Conservation (phyloP, 805 yeast species). For the Pichia ethanolica region DNA sequence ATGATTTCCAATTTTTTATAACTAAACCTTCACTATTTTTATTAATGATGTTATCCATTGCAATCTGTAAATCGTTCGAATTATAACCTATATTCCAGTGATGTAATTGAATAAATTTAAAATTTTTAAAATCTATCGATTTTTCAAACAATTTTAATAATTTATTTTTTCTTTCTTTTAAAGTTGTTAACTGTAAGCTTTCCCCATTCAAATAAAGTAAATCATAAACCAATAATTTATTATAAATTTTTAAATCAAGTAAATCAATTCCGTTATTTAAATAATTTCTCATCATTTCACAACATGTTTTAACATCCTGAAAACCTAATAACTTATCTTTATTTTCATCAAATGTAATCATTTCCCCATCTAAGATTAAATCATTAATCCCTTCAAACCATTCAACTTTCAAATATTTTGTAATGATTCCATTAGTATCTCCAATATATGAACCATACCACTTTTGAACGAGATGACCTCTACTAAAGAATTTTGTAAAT, state of each 20-base stretch:
- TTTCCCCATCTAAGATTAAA: constrained; percentile 79
- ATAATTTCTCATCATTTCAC: not conserved
- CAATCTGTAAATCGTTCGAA: constrained; percentile 42
- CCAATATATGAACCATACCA: constrained; percentile 11
- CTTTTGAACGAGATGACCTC: constrained; percentile 75
- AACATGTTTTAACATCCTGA: constrained; percentile 61
- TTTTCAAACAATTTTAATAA: constrained; percentile 37
- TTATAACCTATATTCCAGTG: constrained; percentile 32
- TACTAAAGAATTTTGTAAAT: constrained; percentile 58
- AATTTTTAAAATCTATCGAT: constrained; percentile 34
- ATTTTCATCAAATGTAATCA: constrained; percentile 76
- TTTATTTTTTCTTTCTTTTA: constrained; percentile 48
- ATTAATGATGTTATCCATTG: constrained; percentile 51
- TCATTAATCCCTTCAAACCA: constrained; percentile 25
- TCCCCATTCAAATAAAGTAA: constrained; percentile 60
- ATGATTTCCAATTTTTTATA: constrained; percentile 53
- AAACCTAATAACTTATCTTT: constrained; percentile 53
- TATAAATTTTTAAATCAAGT: constrained; percentile 29
- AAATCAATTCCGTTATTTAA: not conserved
- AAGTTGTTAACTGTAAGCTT: constrained; percentile 46
- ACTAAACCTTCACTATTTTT: constrained; percentile 76
- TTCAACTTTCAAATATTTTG: constrained; percentile 27
- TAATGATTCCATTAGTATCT: constrained; percentile 19
- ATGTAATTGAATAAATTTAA: constrained; percentile 41
- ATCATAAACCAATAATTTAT: constrained; percentile 65